Percentiles rank a stretch among this genome's conserved stretches.
Conservation (phyloP, 2,329 filamentous ascomycete species). For the Passalora sequoiae region DNA sequence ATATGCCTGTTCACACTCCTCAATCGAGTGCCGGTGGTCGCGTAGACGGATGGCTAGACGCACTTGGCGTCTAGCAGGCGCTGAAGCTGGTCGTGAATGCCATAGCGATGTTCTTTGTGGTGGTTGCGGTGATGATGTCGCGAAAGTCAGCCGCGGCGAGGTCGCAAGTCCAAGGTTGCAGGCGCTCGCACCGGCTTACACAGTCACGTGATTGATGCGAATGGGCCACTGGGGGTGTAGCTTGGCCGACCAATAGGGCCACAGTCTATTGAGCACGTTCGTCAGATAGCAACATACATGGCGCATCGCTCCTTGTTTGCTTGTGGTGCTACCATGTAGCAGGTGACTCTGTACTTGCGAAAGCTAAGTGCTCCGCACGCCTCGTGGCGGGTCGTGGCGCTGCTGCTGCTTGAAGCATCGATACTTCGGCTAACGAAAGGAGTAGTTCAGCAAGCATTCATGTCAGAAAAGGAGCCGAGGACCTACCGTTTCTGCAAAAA, state of each 20-base stretch:
- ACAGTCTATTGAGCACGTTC: constrained; percentile 1
- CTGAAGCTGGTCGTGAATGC: constrained; percentile 14
- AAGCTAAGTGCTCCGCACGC: neutral
- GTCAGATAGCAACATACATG: neutral
- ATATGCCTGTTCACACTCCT: constrained; percentile 30
- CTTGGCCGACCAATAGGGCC: neutral
- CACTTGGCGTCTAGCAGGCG: constrained; percentile 32
- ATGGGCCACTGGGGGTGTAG: too few relatives aligned
- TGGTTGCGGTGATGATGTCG: constrained; percentile 16
- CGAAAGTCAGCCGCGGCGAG: constrained; percentile 4
- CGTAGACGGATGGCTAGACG: constrained; percentile 29
- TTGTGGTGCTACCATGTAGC: neutral
- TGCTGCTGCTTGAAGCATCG: constrained; percentile 1
- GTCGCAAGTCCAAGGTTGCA: neutral
- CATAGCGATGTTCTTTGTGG: constrained; percentile 12
- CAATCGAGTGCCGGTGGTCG: constrained; percentile 33
- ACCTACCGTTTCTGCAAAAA: too few relatives aligned
- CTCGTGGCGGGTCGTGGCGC: constrained; percentile 8
- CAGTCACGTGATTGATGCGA: constrained; percentile 1
- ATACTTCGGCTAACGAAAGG: constrained; percentile 1
- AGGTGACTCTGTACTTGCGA: neutral
- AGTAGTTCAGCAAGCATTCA: constrained; percentile 8
- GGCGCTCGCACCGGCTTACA: neutral
- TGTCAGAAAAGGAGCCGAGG: neutral
- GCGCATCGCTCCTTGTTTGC: constrained; percentile 3